Conservation (phyloP, 208 protist genomes). For the Naegleria gruberi region DNA sequence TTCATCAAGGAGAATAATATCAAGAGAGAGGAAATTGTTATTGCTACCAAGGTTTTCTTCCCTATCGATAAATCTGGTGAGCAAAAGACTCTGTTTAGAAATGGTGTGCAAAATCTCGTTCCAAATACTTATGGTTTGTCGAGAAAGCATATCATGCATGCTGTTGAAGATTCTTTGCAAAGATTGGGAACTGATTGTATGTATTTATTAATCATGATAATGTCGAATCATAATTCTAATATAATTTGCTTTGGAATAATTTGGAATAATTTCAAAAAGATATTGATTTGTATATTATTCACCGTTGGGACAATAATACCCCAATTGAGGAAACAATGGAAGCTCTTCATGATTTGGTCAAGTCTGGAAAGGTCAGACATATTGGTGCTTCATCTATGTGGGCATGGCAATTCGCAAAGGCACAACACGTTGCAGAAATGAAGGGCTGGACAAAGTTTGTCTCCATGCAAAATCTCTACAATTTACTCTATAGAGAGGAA, state of each 20-base stretch:
- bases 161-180: constrained; percentile 8
- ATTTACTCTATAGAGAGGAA: background rate
- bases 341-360: too few species aligned
- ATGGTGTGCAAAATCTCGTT: background rate
- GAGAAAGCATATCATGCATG: constrained; percentile 1
- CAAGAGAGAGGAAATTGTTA: background rate
- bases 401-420: background rate
- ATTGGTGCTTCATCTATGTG: constrained; percentile 15
- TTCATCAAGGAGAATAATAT: background rate
- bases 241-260: too few species aligned
- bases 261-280: too few species aligned
- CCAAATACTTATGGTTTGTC: background rate
- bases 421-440: background rate
- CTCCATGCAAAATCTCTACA: background rate
- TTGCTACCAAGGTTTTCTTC: constrained; percentile 1
- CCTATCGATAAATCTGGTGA: background rate
- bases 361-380: constrained; percentile 22
- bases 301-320: constrained; percentile 26
- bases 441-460: background rate
- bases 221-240: too few species aligned
- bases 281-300: constrained; percentile 12
- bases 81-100: background rate
- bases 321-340: too few species aligned
- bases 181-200: constrained; percentile 8
- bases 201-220: too few species aligned